Base-by-base conservation (phyloP, 1,284 basidiomycete species). In the Ganoderma meredithae region DNA sequence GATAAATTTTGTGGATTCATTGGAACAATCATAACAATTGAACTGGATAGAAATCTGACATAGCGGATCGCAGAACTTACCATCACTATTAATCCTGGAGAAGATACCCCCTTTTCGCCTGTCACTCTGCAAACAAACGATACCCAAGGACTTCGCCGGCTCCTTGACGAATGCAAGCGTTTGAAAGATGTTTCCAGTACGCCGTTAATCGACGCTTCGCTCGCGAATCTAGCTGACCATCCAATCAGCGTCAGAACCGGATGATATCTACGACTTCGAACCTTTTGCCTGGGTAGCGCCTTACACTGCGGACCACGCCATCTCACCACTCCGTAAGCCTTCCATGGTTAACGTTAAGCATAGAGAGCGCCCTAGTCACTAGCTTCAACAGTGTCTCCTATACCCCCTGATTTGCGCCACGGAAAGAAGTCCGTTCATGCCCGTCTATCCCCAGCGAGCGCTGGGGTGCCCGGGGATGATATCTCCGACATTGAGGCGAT, bases 381-480 rank as follows among this genome's bases (percentile, higher is more conserved):
- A 12, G n/a, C 33, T 47, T 55, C 10, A 12, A 33, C 68, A 81
- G 80, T 80, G 22, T 78, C 81, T 2, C 74, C 80, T 12, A 75
- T 78, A 44, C 85, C 86, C 1, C 81, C 81, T 49, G 90, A 92
- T 78, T 79, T 92, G 25, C 85, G 90, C 33, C 67, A 81, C 43
- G 74, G 79, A 6, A 83, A 77, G 60, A 79, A 79, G 70, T 84
- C 87, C 0, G 70, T 89, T 41, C 79, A 86, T 69, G 74, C 79
- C 13, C 84, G 84, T 22, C 82, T 94, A 19, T 90, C 91, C 22
- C 72, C 80, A 2, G 86, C 89, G 0, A 81, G 81, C 73, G 90
- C 92, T 6, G 92, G 92, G 0, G 74, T 83, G 60, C 83, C 87
- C 31, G 88, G 85, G 9, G 86, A 91, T 71, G 91, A 93, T 67